phyloP scores from a whole-genome alignment of 192 early-diverging fungal species.

The Coemansia sp. region DNA sequence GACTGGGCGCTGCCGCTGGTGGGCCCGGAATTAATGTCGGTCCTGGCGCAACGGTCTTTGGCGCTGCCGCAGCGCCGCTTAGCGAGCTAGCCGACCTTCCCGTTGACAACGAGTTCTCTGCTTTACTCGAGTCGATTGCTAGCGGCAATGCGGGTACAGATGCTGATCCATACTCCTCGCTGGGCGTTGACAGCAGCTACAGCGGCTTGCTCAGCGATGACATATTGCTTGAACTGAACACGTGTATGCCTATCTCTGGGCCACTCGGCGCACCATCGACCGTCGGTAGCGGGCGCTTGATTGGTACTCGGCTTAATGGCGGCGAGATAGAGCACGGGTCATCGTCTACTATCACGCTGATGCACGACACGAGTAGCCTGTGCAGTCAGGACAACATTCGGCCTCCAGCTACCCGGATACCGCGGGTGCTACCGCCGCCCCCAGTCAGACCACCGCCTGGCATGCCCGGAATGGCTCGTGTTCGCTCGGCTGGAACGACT shows the following conservation, averaged over 20 bases:
- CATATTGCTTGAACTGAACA: conserved; percentile 17
- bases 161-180: conserved; percentile 33
- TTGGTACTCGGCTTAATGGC: conserved; percentile 16
- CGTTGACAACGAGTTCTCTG: conserved; percentile 46
- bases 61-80: conserved; percentile 14
- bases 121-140: conserved; percentile 52
- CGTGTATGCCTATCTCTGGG: conserved; percentile 20
- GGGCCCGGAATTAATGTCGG: background rate
- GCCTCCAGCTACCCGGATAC: background rate
- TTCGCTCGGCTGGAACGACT: conserved; percentile 11
- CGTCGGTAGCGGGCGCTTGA: conserved; percentile 4
- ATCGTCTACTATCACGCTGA: conserved; percentile 53
- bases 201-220: conserved; percentile 27
- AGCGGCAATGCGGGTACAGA: conserved; percentile 20
- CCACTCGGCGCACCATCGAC: conserved; percentile 16
- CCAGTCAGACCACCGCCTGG: conserved; percentile 40
- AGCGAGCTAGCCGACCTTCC: conserved; percentile 39
- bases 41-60: conserved; percentile 1
- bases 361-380: conserved; percentile 42
- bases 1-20: conserved; percentile 8
- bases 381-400: conserved; percentile 19
- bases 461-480: conserved; percentile 32
- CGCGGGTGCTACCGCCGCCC: background rate
- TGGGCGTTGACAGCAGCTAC: conserved; percentile 25
- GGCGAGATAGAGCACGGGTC: conserved; percentile 35